Percentiles rank a stretch among this genome's conserved stretches.
Conservation (phyloP, 1,284 basidiomycete genomes). For the Chiua sp. region DNA sequence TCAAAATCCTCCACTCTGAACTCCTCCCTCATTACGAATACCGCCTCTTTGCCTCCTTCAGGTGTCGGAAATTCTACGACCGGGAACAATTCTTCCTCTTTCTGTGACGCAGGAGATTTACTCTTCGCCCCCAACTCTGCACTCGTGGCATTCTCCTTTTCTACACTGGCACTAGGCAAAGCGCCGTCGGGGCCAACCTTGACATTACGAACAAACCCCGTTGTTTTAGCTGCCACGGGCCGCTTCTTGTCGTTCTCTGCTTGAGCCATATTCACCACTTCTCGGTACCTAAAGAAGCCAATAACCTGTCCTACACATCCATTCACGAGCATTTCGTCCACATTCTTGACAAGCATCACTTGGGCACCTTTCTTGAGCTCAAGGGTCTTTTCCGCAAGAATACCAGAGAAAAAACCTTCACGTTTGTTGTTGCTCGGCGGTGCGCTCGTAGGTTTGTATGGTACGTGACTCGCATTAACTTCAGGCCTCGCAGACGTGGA, state of each 20-base stretch:
- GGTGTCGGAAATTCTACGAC: conserved; percentile 69
- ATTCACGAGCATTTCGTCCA: conserved; percentile 78
- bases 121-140: conserved; percentile 2
- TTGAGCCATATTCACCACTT: conserved; percentile 20
- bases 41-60: conserved; percentile 47
- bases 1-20: conserved; percentile 75
- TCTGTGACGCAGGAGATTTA: conserved; percentile 16
- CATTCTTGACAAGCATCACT: conserved; percentile 80
- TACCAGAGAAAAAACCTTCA: conserved; percentile 53
- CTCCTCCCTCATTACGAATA: conserved; percentile 63
- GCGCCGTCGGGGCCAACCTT: conserved; percentile 9
- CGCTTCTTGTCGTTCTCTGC: conserved; percentile 28
- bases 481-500: not conserved
- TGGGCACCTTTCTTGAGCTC: conserved; percentile 61
- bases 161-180: not conserved
- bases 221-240: conserved; percentile 16
- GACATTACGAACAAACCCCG: conserved; percentile 33
- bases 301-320: conserved; percentile 73
- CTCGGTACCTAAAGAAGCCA: conserved; percentile 48
- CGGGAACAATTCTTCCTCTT: conserved; percentile 51
- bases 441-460: conserved; percentile 16
- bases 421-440: conserved; percentile 37
- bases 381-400: conserved; percentile 57
- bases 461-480: not conserved
- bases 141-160: conserved; percentile 29